Base-by-base conservation (phyloP, 1,284 basidiomycete genomes). In the Quambalaria eucalypti region DNA sequence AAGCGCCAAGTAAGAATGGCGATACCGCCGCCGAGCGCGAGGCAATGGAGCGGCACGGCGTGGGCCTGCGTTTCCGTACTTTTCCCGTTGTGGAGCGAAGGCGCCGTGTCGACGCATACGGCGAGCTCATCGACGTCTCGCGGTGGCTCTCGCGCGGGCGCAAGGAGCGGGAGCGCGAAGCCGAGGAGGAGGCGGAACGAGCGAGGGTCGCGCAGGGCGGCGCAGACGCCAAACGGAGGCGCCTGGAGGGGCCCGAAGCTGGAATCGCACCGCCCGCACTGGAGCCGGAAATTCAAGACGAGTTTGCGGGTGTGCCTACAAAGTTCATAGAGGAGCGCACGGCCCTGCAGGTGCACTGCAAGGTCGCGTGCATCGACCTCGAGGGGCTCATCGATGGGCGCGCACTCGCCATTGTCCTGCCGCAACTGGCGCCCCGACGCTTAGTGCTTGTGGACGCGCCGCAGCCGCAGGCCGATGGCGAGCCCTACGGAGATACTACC, bases 41-140 rank as follows among this genome's bases (percentile, higher is more conserved):
- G 10, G 48, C 28, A 2, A 7, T 10, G 6, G 60, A 56, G 47
- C 54, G 56, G 2, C 77, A 85, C 79, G 62, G 80, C 82, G 31
- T 84, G 81, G 52, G 80, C 80, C 38, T 87, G 85, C 82, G 93
- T 40, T 97, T 88, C 76, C 82, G 95, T 63, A 96, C 97, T 88
- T 98, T 97, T 78, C 95, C 95, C 0, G 90, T 90, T 68, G 84
- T 95, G 36, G 93, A 98, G 78, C 86, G 89, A 74, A 91, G 88
- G 69, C 81, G 90, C 61, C 81, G 86, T 63, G 87, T 98, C 16
- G 95, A 99, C 75, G 87, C 88, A 61, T 99, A 90, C 75, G 95
- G 95, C 1, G 95, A 99, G 79, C 87, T 86, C 5, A 81, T 97
- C 46, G 93, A 98, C 76, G 85, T 68, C 4, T 49, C 56, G 90